phyloP scores from a whole-genome alignment of 1,284 basidiomycete species.

The Cutaneotrichosporon cyanovorans region DNA sequence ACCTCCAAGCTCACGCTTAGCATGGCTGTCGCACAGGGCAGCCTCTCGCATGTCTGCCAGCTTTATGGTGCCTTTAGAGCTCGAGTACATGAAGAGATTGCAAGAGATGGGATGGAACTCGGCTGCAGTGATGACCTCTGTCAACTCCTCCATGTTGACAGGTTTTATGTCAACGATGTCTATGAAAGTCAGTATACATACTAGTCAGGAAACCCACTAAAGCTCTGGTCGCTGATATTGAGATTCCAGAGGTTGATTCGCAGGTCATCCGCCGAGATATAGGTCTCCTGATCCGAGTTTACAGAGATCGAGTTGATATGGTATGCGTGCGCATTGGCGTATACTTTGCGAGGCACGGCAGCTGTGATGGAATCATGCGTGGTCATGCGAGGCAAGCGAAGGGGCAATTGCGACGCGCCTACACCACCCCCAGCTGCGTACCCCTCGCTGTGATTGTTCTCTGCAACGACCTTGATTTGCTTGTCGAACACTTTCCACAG shows the following conservation, averaged over 20 bases:
- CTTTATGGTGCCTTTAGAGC: conserved; percentile 99
- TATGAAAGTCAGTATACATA: conserved; percentile 42
- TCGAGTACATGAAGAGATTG: conserved; percentile 99
- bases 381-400: conserved; percentile 79
- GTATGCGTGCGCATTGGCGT: conserved; percentile 98
- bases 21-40: conserved; percentile 90
- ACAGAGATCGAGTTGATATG: conserved; percentile 99
- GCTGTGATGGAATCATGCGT: conserved; percentile 97
- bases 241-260: conserved; percentile 98
- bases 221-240: conserved; percentile 97
- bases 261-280: conserved; percentile 96
- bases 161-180: conserved; percentile 99
- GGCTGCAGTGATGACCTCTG: conserved; percentile 98
- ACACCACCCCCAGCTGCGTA: conserved; percentile 47
- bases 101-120: conserved; percentile 98
- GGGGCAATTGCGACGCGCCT: conserved; percentile 54
- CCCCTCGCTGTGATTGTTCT: conserved; percentile 88
- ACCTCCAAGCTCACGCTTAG: conserved; percentile 68
- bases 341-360: conserved; percentile 96
- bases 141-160: conserved; percentile 99
- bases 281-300: conserved; percentile 99
- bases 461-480: conserved; percentile 87
- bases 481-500: conserved; percentile 99
- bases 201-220: conserved; percentile 59
- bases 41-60: conserved; percentile 99